A percentile compares a stretch with the other conserved stretches of the same genome.
Conservation (phyloP, 2,329 filamentous ascomycete species). For the Dactylella cylindrospora region DNA sequence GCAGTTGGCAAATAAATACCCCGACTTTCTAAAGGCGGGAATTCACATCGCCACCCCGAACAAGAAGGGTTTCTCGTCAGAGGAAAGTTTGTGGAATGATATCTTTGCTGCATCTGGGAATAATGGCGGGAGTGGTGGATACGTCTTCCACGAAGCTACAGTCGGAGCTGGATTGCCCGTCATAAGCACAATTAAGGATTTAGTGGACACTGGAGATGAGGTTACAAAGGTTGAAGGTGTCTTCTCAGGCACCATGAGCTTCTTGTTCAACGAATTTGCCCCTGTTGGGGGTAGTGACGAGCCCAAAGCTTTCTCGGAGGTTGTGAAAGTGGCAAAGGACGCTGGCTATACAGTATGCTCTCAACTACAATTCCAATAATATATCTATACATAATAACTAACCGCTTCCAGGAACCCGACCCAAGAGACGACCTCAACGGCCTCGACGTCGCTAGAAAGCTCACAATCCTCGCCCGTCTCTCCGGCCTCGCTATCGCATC, state of each 20-base stretch:
- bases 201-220: slow-evolving; percentile 90
- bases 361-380: background rate
- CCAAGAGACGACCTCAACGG: slow-evolving; percentile 84
- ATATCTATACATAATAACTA: background rate
- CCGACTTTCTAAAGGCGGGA: slow-evolving; percentile 74
- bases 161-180: slow-evolving; percentile 92
- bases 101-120: slow-evolving; percentile 76
- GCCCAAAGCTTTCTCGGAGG: slow-evolving; percentile 83
- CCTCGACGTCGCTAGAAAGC: slow-evolving; percentile 87
- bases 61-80: slow-evolving; percentile 94
- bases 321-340: slow-evolving; percentile 88
- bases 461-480: slow-evolving; percentile 88
- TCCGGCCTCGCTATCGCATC: slow-evolving; percentile 78
- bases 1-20: slow-evolving; percentile 79
- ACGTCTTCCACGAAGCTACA: slow-evolving; percentile 92
- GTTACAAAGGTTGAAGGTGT: slow-evolving; percentile 93
- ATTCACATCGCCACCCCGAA: slow-evolving; percentile 94
- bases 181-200: slow-evolving; percentile 87
- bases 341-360: slow-evolving; percentile 71
- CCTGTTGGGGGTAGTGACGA: slow-evolving; percentile 65
- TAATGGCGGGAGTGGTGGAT: slow-evolving; percentile 59
- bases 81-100: slow-evolving; percentile 76
- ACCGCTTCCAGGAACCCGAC: slow-evolving; percentile 64
- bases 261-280: slow-evolving; percentile 96
- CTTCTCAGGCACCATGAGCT: slow-evolving; percentile 96